These are phyloP conservation scores for Aspergillus calidoustus DNA, from an alignment of 2,329 filamentous ascomycete genomes.

Conservation along the genomic window DNA sequence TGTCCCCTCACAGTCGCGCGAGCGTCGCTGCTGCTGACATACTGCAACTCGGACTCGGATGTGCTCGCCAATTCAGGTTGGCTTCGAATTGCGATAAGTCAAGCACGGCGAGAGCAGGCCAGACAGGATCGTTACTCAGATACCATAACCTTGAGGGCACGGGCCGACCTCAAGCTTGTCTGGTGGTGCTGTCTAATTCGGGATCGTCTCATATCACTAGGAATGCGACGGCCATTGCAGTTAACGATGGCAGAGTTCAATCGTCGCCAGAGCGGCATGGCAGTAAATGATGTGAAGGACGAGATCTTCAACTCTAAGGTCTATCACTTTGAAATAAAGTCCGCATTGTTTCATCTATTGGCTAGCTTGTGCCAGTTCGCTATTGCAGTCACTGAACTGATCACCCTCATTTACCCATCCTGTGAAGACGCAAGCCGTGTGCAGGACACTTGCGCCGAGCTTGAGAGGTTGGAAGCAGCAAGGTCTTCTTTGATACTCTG, in stretches of 20 bases:
- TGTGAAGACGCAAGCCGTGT: background rate
- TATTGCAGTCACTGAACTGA: background rate
- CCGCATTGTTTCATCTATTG: background rate
- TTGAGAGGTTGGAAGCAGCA: slow-evolving; percentile 1
- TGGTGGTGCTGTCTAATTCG: background rate
- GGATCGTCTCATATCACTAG: background rate
- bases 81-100: background rate
- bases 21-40: background rate
- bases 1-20: background rate
- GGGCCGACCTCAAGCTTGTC: background rate
- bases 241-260: background rate
- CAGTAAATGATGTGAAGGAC: background rate
- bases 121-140: background rate
- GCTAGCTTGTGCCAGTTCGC: background rate
- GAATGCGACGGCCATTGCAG: background rate
- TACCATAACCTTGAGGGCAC: no score
- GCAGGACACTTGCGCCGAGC: background rate
- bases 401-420: background rate
- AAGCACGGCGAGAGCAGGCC: background rate
- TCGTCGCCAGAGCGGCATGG: background rate
- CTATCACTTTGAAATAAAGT: background rate
- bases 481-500: slow-evolving; percentile 4
- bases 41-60: background rate
- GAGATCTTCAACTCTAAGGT: background rate
- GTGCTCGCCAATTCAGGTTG: background rate